A percentile compares a stretch with the other conserved stretches of the same genome.
Conservation (phyloP, 2,329 filamentous ascomycete genomes). For the Epichloe sp. region DNA sequence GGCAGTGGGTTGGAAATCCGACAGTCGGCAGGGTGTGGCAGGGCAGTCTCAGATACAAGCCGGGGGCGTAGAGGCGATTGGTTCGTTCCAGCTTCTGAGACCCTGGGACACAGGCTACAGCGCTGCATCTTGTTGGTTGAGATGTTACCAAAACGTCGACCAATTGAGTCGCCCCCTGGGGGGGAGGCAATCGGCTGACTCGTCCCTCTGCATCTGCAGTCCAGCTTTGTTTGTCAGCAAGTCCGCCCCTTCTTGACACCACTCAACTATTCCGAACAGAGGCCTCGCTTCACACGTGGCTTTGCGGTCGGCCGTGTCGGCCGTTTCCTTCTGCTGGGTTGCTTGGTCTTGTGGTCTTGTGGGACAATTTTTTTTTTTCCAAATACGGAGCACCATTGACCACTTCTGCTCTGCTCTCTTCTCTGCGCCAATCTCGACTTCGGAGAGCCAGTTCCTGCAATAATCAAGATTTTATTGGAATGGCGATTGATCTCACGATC, state of each 20-base stretch:
- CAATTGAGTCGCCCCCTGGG: no score
- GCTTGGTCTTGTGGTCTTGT: not conserved
- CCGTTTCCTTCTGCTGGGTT: not conserved
- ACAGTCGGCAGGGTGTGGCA: no score
- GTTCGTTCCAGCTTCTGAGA: no score
- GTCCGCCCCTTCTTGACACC: not conserved
- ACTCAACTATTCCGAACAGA: not conserved
- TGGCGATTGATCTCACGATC: constrained; percentile 1
- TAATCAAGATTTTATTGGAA: not conserved
- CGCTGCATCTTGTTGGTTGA: no score
- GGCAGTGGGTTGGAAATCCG: no score
- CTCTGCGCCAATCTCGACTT: not conserved
- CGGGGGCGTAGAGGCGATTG: no score
- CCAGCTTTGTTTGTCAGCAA: no score
- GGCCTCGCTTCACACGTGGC: not conserved
- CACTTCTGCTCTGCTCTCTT: not conserved
- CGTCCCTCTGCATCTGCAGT: no score
- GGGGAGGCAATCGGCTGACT: no score
- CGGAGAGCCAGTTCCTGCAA: not conserved
- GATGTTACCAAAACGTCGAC: no score
- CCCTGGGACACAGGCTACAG: no score
- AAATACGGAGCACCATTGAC: not conserved
- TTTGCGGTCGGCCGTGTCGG: not conserved
- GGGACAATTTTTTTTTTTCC: not conserved
- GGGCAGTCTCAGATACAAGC: no score